Base-by-base conservation (phyloP, 495 filamentous ascomycete species). In the Rostrohypoxylon terebratum region DNA sequence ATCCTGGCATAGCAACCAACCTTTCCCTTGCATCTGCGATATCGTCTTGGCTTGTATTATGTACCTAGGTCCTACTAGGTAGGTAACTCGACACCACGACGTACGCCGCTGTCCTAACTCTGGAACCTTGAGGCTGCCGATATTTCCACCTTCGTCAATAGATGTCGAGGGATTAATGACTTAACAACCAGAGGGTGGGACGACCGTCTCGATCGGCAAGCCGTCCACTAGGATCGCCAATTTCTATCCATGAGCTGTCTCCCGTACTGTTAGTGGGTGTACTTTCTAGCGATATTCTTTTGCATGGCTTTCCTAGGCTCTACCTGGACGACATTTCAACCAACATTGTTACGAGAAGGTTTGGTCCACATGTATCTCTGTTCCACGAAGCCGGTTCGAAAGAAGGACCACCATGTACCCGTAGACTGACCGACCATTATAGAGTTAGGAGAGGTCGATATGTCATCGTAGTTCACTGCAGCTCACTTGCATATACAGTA, bases 1-100 rank as follows among this genome's bases (percentile, higher is more conserved):
- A 66, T 53, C 65, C 65, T 57, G 53, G 51, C 60, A 59, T 48
- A 7, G 59, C 59, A 72, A 73, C 65, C 60, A 65, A 55, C 69
- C 63, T 65, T 61, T 73, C 70, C 60, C 70, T 69, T 68, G 65
- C 70, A 64, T 63, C 59, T 68, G 64, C 70, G 55, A 65, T 65
- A 73, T 73, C 70, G 64, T 68, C 65, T 65, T 69, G 54, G 70
- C 65, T n/a, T 69, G 34, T 65, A 73, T 45, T 45, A 45, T 5
- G 42, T 45, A 45, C 42, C 42, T 45, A 20, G n/a, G n/a, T n/a
- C n/a, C n/a, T n/a, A n/a, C n/a, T n/a, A n/a, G n/a, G n/a, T n/a
- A n/a, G n/a, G 42, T 65, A 55, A 20, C 60, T 31, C 54, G 65
- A 59, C 60, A 50, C 55, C 25, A 68, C 11, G n/a, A 38, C 21